A percentile compares a stretch with the other conserved stretches of the same genome.
phyloP scores from a whole-genome alignment of 306 rosid species.

The Quercus alba region DNA sequence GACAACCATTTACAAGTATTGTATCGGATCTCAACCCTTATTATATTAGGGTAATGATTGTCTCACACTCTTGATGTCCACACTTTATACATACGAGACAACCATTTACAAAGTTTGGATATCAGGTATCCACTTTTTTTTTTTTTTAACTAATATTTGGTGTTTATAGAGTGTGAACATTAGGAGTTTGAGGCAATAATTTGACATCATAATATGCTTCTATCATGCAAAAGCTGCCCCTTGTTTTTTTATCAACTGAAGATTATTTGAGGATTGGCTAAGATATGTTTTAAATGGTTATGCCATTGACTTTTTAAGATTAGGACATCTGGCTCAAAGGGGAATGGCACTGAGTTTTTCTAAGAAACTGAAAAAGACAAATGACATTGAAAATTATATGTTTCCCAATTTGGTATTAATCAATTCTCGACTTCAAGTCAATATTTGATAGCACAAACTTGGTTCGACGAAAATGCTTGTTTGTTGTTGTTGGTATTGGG shows the following conservation, averaged over 20 bases:
- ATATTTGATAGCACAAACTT: conserved; percentile 12
- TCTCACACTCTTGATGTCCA: too few relatives aligned
- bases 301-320: background rate
- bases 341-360: background rate
- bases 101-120: too few relatives aligned
- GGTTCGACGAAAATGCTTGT: conserved; percentile 9
- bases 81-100: too few relatives aligned
- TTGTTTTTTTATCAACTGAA: background rate
- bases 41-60: too few relatives aligned
- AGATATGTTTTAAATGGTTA: background rate
- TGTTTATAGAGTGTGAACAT: too few relatives aligned
- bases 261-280: background rate
- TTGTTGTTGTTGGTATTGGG: conserved; percentile 15
- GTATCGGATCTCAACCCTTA: too few relatives aligned
- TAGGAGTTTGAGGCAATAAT: too few relatives aligned
- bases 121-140: too few relatives aligned
- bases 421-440: background rate
- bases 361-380: background rate
- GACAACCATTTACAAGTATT: too few relatives aligned
- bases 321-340: background rate
- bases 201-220: background rate
- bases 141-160: too few relatives aligned
- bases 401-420: background rate
- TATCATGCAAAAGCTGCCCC: background rate
- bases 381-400: background rate